A percentile compares a stretch with the other conserved stretches of the same genome.
Conservation (phyloP, 2,329 filamentous ascomycete species). For the Bipolaris gigantea region DNA sequence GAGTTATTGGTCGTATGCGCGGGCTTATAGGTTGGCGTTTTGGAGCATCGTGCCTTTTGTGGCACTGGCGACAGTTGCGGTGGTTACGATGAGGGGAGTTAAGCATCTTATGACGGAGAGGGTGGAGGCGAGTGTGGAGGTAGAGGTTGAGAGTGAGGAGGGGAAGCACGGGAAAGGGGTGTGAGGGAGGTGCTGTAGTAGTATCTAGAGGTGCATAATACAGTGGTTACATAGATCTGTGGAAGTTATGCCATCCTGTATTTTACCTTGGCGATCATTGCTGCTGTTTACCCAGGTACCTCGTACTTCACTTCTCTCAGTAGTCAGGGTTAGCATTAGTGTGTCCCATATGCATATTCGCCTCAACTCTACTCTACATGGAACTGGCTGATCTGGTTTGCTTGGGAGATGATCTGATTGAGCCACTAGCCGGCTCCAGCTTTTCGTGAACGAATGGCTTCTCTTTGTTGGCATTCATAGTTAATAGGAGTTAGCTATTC, state of each 20-base stretch:
- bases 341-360: no score
- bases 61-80: conserved; percentile 28
- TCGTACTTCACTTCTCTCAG: no score
- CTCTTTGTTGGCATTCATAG: conserved; percentile 18
- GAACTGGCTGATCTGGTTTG: no score
- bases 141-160: conserved; percentile 15
- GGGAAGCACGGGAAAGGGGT: neutral
- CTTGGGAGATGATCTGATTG: no score
- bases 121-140: conserved; percentile 39
- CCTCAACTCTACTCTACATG: no score
- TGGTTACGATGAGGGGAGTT: conserved; percentile 33
- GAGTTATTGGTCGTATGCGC: conserved; percentile 36
- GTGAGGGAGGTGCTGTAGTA: neutral
- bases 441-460: conserved; percentile 15
- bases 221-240: no score
- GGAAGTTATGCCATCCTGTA: no score
- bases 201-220: no score
- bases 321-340: no score
- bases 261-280: no score
- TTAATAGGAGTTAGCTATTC: conserved; percentile 16
- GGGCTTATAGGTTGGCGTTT: conserved; percentile 35
- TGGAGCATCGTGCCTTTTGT: conserved; percentile 40
- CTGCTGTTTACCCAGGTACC: no score
- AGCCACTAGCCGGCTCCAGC: conserved; percentile 25
- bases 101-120: conserved; percentile 36